Conservation (phyloP, 805 yeast species). For the Wickerhamiella hasegawae region DNA sequence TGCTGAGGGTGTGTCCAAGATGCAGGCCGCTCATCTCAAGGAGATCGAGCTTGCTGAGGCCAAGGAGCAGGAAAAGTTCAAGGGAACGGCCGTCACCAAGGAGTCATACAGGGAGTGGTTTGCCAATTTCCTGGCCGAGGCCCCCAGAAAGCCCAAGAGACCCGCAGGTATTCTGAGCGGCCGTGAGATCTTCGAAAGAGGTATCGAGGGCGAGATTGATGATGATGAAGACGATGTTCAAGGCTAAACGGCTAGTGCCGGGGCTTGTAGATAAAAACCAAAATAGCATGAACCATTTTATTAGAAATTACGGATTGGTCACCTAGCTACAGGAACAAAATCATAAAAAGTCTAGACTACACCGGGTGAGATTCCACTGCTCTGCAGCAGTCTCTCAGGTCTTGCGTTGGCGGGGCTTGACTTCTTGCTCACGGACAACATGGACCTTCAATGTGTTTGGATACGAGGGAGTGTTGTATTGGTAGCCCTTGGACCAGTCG, state of each 20-base stretch:
- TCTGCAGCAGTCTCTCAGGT: too few relatives aligned
- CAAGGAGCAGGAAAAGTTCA: slow-evolving; percentile 77
- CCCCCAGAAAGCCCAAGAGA: slow-evolving; percentile 40
- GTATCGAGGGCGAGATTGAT: slow-evolving; percentile 61
- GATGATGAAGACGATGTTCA: slow-evolving; percentile 29
- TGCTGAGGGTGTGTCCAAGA: slow-evolving; percentile 34
- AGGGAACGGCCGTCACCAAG: slow-evolving; percentile 75
- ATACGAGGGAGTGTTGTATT: slow-evolving; percentile 55
- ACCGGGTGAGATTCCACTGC: too few relatives aligned
- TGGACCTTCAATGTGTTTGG: slow-evolving; percentile 71
- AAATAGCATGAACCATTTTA: too few relatives aligned
- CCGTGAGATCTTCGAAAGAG: slow-evolving; percentile 75
- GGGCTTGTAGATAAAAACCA: too few relatives aligned
- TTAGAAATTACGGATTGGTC: background rate
- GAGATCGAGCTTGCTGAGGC: slow-evolving; percentile 48
- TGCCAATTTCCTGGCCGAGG: slow-evolving; percentile 50
- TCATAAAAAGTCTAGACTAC: background rate
- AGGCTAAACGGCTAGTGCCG: background rate
- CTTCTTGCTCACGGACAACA: slow-evolving; percentile 73
- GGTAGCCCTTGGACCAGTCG: slow-evolving; percentile 84
- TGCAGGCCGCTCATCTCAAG: slow-evolving; percentile 43
- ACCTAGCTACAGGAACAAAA: background rate
- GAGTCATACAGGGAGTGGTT: slow-evolving; percentile 71
- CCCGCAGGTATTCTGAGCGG: slow-evolving; percentile 73
- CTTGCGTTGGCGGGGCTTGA: slow-evolving; percentile 28